A percentile compares a stretch with the other conserved stretches of the same genome.
Conservation (phyloP, 306 rosid genomes). For the Fragaria vesca region DNA sequence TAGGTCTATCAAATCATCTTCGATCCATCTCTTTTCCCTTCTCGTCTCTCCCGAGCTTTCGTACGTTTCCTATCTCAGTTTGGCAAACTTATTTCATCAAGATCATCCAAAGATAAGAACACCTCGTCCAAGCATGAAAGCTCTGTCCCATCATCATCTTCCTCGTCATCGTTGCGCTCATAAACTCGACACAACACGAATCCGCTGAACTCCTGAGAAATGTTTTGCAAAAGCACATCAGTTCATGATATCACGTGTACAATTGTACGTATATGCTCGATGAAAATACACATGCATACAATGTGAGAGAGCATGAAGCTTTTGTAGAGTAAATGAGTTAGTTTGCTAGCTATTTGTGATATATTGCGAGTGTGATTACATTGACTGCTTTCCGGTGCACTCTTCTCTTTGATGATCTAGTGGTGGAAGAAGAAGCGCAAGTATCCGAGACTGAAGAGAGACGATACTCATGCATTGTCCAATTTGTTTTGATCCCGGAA, state of each 20-base stretch:
- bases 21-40: not conserved
- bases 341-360: not conserved
- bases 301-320: not conserved
- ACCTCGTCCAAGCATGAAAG: conserved; percentile 97
- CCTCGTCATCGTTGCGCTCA: conserved; percentile 42
- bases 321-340: not conserved
- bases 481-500: conserved; percentile 60
- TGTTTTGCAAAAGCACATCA: not conserved
- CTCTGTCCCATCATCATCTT: conserved; percentile 61
- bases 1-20: conserved; percentile 8
- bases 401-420: conserved; percentile 57
- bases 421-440: conserved; percentile 20
- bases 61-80: conserved; percentile 27
- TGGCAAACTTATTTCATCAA: conserved; percentile 89
- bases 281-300: not conserved
- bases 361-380: not conserved
- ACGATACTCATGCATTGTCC: conserved; percentile 91
- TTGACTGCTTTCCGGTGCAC: conserved; percentile 54
- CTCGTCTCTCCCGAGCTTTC: not conserved
- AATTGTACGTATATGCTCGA: not conserved
- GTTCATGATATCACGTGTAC: not conserved
- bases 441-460: conserved; percentile 41
- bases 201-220: conserved; percentile 50
- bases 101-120: conserved; percentile 90
- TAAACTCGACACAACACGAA: conserved; percentile 79